A percentile compares a stretch with the other conserved stretches of the same genome.
These are phyloP conservation scores for Cyberlindnera euphorbiae DNA, from an alignment of 805 yeast species.

Conservation along the genomic window DNA sequence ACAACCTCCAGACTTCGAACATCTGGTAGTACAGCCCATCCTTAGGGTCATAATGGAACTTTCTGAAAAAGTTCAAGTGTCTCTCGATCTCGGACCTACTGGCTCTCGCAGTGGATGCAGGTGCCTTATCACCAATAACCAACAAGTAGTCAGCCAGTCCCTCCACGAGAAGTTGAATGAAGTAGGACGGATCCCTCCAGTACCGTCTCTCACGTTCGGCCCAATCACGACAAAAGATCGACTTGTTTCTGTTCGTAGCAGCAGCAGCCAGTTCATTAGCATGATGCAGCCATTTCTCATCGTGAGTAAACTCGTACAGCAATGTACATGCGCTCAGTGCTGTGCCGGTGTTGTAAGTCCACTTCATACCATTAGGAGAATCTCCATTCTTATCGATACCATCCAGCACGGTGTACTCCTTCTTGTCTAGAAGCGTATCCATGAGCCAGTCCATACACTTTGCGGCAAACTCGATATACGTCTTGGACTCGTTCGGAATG, in stretches of 20 bases:
- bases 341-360: constrained; percentile 67
- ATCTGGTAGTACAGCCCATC: constrained; percentile 58
- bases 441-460: constrained; percentile 57
- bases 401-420: constrained; percentile 54
- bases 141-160: constrained; percentile 63
- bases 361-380: constrained; percentile 46
- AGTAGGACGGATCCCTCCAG: constrained; percentile 62
- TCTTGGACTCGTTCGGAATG: constrained; percentile 41
- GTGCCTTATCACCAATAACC: constrained; percentile 38
- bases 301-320: constrained; percentile 46
- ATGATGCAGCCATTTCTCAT: constrained; percentile 41
- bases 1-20: constrained; percentile 53
- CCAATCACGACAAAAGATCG: constrained; percentile 58
- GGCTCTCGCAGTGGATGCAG: constrained; percentile 28
- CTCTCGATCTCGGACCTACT: constrained; percentile 42
- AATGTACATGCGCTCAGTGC: constrained; percentile 51
- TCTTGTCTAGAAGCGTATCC: constrained; percentile 44
- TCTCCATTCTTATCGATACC: constrained; percentile 44
- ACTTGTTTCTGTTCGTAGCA: constrained; percentile 49
- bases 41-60: constrained; percentile 49
- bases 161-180: constrained; percentile 58
- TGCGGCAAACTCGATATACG: constrained; percentile 54
- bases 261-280: constrained; percentile 42
- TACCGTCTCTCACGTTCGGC: constrained; percentile 44
- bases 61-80: constrained; percentile 52